These are phyloP conservation scores for Coemansia furcata DNA, from an alignment of 192 early-diverging fungal species.

Conservation along the genomic window DNA sequence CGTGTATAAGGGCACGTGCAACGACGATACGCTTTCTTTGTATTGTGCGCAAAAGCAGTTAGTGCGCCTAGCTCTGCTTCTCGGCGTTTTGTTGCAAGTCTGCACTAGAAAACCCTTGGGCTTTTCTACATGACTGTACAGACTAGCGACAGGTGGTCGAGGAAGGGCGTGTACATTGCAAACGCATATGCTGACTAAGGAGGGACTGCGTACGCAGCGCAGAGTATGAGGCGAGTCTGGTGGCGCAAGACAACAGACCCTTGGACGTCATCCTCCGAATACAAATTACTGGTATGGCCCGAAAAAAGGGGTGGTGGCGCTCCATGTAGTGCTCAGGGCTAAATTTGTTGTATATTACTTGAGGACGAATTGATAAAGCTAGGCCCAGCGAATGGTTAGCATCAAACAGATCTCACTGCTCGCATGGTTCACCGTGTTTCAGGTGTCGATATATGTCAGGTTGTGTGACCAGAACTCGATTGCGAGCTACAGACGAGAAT, in stretches of 20 bases:
- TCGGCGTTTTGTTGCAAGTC: neutral
- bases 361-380: neutral
- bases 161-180: neutral
- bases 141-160: neutral
- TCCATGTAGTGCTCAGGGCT: neutral
- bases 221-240: neutral
- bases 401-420: too few species aligned
- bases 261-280: neutral
- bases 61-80: neutral
- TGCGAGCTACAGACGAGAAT: too few species aligned
- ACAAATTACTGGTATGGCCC: neutral
- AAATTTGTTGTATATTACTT: neutral
- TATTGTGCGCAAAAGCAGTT: neutral
- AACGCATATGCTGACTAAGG: neutral
- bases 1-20: neutral
- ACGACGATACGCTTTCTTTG: neutral
- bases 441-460: too few species aligned
- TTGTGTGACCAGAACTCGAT: too few species aligned
- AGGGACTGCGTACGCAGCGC: neutral
- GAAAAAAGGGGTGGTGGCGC: neutral
- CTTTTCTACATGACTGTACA: neutral
- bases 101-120: neutral
- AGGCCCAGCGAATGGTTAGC: too few species aligned
- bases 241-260: neutral
- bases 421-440: too few species aligned